Percentiles rank a stretch among this genome's conserved stretches.
These are phyloP conservation scores for Cladorrhinum sp. DNA, from an alignment of 2,329 filamentous ascomycete genomes.

Conservation along the genomic window DNA sequence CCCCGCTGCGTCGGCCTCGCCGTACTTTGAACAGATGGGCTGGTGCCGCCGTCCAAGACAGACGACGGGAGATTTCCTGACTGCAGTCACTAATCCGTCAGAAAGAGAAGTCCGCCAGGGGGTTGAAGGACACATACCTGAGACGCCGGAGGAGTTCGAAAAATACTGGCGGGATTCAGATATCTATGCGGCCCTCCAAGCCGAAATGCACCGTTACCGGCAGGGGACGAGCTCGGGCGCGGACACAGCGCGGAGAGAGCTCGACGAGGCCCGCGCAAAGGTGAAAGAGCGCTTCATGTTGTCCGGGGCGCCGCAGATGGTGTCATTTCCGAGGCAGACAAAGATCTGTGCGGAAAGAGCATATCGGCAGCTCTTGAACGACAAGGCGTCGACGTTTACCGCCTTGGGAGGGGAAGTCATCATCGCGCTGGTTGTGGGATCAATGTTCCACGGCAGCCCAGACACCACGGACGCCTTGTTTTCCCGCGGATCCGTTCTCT, in stretches of 20 bases:
- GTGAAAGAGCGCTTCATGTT: neutral
- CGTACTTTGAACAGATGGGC: conserved; percentile 59
- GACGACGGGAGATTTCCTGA: conserved; percentile 70
- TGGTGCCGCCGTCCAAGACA: conserved; percentile 51
- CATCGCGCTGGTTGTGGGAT: neutral
- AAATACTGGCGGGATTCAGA: neutral
- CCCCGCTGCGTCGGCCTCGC: conserved; percentile 51
- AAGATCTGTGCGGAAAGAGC: neutral
- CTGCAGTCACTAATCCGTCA: conserved; percentile 62
- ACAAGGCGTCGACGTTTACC: neutral
- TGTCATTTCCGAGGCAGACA: neutral
- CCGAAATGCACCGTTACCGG: neutral
- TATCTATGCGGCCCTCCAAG: neutral
- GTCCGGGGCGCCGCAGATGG: neutral
- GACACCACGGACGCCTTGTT: neutral
- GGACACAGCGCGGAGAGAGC: neutral
- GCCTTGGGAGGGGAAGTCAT: neutral
- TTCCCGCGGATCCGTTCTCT: neutral
- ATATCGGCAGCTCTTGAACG: neutral
- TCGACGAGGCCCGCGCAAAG: neutral
- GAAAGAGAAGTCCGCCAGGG: conserved; percentile 59
- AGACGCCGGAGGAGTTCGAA: neutral
- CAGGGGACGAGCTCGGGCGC: neutral
- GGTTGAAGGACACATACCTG: conserved; percentile 38
- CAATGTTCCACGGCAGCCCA: neutral